Evolutionary conservation across 2,329 filamentous ascomycete species (phyloP).

Genomic region (Phaeosphaeria sp.): DNA sequence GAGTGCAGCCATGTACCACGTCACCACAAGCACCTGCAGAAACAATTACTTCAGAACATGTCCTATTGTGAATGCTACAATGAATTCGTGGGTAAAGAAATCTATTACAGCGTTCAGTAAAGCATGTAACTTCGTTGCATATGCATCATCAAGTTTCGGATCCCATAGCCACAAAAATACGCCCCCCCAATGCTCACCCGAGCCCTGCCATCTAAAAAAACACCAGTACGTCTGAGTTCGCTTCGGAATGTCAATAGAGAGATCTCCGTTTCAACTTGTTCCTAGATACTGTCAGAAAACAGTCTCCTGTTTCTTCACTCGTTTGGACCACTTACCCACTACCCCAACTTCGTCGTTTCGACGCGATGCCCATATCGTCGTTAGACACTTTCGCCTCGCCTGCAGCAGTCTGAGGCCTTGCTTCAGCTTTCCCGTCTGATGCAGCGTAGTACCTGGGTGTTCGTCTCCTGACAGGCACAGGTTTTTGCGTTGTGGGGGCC

Average conservation of each 20-base stretch:
- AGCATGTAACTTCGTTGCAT: background rate
- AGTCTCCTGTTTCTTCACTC: background rate
- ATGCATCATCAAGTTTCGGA: background rate
- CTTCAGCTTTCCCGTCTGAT: conserved; percentile 5
- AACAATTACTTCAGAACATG: background rate
- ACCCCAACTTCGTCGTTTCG: conserved; percentile 29
- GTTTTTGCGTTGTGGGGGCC: background rate
- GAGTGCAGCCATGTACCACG: background rate
- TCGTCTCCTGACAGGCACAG: background rate
- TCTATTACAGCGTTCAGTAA: background rate
- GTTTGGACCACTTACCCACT: conserved; percentile 23
- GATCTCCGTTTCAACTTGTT: conserved; percentile 23
- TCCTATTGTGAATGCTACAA: background rate
- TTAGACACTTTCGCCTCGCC: conserved; percentile 9
- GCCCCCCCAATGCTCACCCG: background rate
- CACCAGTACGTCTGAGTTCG: background rate
- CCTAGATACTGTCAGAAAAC: conserved; percentile 8
- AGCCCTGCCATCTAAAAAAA: background rate
- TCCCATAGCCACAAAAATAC: background rate
- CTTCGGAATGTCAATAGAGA: conserved; percentile 3
- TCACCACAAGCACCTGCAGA: no score
- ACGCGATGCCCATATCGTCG: conserved; percentile 13
- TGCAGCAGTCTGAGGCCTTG: conserved; percentile 11
- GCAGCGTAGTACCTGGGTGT: conserved; percentile 23
- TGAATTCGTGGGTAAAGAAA: background rate